phyloP scores from a whole-genome alignment of 805 yeast species.

The Scheffersomyces spartinae region DNA sequence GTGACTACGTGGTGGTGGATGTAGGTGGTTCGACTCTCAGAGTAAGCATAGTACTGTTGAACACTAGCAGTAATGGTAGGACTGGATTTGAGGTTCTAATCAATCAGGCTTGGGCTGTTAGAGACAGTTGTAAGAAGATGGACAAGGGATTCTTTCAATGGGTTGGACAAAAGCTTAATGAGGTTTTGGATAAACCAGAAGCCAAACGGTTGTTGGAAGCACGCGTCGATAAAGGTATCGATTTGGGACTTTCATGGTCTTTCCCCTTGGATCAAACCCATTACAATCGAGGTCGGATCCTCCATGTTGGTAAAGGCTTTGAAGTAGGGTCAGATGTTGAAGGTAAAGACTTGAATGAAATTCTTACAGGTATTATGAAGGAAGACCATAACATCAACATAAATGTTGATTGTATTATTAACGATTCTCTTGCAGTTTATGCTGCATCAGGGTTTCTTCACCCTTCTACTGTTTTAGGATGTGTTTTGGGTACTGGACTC shows the following conservation, averaged over 20 bases:
- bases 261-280: conserved; percentile 24
- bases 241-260: conserved; percentile 29
- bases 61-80: too few relatives aligned
- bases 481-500: conserved; percentile 33
- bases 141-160: conserved; percentile 20
- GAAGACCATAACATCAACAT: conserved; percentile 12
- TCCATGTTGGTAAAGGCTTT: conserved; percentile 29
- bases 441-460: conserved; percentile 30
- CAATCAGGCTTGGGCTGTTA: conserved; percentile 26
- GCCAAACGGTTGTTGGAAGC: conserved; percentile 4
- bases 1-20: conserved; percentile 27
- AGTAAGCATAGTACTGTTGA: too few relatives aligned
- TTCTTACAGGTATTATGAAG: conserved; percentile 16
- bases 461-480: conserved; percentile 20
- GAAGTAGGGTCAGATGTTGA: conserved; percentile 18
- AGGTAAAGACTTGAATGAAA: conserved; percentile 20
- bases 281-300: conserved; percentile 24
- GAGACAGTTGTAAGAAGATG: conserved; percentile 18
- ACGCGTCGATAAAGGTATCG: conserved; percentile 7
- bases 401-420: conserved; percentile 22
- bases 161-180: conserved; percentile 18
- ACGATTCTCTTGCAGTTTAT: conserved; percentile 35
- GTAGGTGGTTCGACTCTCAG: conserved; percentile 33
- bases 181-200: conserved; percentile 11
- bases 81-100: too few relatives aligned